Percentiles rank a stretch among this genome's conserved stretches.
Conservation (phyloP, 2,329 filamentous ascomycete genomes). For the Periconia macrospinosa region DNA sequence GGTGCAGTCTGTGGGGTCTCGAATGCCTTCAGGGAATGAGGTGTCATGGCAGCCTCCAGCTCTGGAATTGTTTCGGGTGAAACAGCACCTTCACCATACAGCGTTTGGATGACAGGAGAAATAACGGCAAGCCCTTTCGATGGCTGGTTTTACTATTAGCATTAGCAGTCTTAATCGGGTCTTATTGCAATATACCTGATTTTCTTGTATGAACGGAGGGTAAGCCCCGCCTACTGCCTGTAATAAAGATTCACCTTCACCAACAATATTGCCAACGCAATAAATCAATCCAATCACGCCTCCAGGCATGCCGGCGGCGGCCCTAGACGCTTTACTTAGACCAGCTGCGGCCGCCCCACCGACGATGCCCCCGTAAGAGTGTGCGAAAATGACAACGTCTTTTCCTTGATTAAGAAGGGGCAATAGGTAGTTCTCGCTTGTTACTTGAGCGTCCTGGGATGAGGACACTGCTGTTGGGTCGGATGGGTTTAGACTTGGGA, state of each 20-base stretch:
- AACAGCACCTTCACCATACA: constrained; percentile 11
- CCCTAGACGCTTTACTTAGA: constrained; percentile 8
- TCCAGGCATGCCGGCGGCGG: constrained; percentile 1
- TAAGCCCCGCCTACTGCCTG: constrained; percentile 15
- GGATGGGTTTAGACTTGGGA: constrained; percentile 9
- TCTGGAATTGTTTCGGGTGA: neutral
- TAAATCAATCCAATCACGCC: constrained; percentile 13
- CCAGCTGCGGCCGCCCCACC: constrained; percentile 10
- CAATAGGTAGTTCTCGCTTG: constrained; percentile 1
- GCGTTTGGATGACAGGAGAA: constrained; percentile 13
- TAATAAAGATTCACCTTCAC: constrained; percentile 8
- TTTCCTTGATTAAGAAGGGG: constrained; percentile 11
- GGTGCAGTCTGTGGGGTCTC: constrained; percentile 10
- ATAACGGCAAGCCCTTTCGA: constrained; percentile 14
- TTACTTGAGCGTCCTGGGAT: constrained; percentile 8
- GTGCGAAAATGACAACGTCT: constrained; percentile 12
- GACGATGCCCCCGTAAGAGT: constrained; percentile 15
- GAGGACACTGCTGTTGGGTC: constrained; percentile 5
- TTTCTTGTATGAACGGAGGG: constrained; percentile 13
- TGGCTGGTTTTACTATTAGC: constrained; percentile 7
- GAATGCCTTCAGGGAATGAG: constrained; percentile 16
- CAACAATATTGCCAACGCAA: constrained; percentile 9
- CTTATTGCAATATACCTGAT: constrained; percentile 2
- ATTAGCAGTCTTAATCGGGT: neutral
- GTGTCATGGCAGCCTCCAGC: constrained; percentile 13